phyloP scores from a whole-genome alignment of 352 stramenopile species.

The Phytophthora crassamura region DNA sequence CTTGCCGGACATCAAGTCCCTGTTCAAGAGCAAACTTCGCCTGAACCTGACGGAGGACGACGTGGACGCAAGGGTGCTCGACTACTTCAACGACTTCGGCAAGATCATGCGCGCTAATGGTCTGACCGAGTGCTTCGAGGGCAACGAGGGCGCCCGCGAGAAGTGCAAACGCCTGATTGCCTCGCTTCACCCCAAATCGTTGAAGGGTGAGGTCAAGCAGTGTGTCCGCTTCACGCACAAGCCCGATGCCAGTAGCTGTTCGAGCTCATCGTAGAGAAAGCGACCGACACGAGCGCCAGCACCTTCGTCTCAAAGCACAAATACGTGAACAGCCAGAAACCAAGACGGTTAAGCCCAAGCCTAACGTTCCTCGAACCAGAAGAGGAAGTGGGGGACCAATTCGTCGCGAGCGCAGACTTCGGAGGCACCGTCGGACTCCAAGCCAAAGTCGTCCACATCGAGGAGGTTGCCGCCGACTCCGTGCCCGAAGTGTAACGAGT shows the following conservation, averaged over 20 bases:
- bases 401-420: not conserved
- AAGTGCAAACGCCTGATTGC: conserved; percentile 14
- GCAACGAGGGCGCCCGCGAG: too few relatives aligned
- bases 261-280: too few relatives aligned
- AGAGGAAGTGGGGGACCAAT: not conserved
- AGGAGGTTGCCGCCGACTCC: conserved; percentile 5
- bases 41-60: too few relatives aligned
- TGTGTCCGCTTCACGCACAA: conserved; percentile 1
- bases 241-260: not conserved
- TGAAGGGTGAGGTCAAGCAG: conserved; percentile 23
- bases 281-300: conserved; percentile 9
- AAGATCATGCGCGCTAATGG: too few relatives aligned
- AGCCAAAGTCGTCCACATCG: not conserved
- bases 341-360: not conserved
- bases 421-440: not conserved
- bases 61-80: too few relatives aligned
- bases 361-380: not conserved
- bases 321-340: not conserved
- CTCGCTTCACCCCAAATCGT: not conserved
- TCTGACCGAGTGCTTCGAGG: too few relatives aligned
- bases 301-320: conserved; percentile 5
- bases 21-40: too few relatives aligned
- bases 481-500: conserved; percentile 11
- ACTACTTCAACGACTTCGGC: too few relatives aligned
- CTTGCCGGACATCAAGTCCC: too few relatives aligned